Evolutionary conservation across 345 rosid genomes (phyloP), one percentile per base, ranked within the genome.

Genomic region (Psidium friedrichsthalianum): DNA sequence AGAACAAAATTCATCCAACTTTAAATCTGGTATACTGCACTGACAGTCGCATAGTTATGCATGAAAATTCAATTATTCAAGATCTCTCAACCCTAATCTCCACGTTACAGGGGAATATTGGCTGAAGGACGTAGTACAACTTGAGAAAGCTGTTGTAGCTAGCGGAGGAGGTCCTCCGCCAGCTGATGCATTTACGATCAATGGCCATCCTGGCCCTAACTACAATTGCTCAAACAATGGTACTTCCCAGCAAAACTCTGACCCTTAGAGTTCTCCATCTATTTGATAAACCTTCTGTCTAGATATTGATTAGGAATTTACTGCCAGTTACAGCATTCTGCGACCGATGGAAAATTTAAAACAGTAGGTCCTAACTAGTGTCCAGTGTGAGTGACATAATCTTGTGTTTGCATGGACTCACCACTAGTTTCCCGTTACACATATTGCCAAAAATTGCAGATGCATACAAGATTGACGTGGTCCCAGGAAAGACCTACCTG

Each of bases 161-260:
- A 93, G 92, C 51, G 98, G 99, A 55, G 96, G 94, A 85, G 90
- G 82, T 54, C 90, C 97, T 80, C 98, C 96, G 56, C 94, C 95
- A 2, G 90, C 98, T 22, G 91, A 94, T 89, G 99, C 97, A 32
- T 96, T 88, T 74, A 96, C 94, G 11, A 93, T 96, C 52, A 96
- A 96, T 47, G 97, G 97, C 83, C 99, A 93, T 52, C 98, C 97
- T 29, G 99, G 99, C 53, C 97, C 99, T 85, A 93, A 95, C 90
- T 96, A 94, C 87, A 91, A 93, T 49, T 95, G 97, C 89, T 95
- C 99, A 84, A 86, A 76, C 64, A 88, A 91, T 47, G 99, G 99
- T 94, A 93, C 83, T 25, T 18, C 58, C 22, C 49, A 10, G 74
- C 59, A 51, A 49, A 29, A 55, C 74, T 53, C 32, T 51, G 36